These are phyloP conservation scores for Colletotrichum sp. DNA, from an alignment of 2,329 filamentous ascomycete genomes.

Conservation along the genomic window DNA sequence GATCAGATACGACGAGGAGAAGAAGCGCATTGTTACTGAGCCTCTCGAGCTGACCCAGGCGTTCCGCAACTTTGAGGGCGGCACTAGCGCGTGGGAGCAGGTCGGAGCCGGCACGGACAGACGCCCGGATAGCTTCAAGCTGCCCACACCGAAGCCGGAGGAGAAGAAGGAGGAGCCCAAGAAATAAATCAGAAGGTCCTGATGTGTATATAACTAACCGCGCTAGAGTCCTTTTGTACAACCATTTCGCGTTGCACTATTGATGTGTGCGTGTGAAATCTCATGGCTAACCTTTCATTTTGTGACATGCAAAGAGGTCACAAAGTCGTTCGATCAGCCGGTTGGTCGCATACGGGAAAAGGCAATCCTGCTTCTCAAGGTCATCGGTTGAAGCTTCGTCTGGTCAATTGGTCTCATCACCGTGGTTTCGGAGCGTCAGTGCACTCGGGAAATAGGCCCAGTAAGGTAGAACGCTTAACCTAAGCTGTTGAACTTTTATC, in stretches of 20 bases:
- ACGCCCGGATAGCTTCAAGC: slow-evolving; percentile 88
- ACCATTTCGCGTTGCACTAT: slow-evolving; percentile 6
- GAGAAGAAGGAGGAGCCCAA: slow-evolving; percentile 89
- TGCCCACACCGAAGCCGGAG: slow-evolving; percentile 95
- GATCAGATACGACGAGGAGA: slow-evolving; percentile 98
- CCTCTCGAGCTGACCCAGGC: slow-evolving; percentile 97
- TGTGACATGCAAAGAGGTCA: neutral
- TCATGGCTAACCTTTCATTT: neutral
- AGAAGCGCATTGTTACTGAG: slow-evolving; percentile 99
- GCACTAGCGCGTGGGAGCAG: slow-evolving; percentile 73
- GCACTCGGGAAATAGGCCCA: neutral
- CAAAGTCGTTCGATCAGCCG: neutral
- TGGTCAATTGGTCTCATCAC: neutral
- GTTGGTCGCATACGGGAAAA: neutral
- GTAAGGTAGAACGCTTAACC: neutral
- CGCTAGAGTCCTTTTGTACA: slow-evolving; percentile 23
- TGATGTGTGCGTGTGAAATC: neutral
- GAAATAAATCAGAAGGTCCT: slow-evolving; percentile 66
- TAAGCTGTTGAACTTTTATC: neutral
- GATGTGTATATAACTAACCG: slow-evolving; percentile 24
- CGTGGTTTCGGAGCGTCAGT: neutral
- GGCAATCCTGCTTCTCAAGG: neutral
- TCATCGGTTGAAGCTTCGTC: neutral
- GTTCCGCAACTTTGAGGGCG: slow-evolving; percentile 97
- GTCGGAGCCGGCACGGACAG: slow-evolving; percentile 73